Base-by-base conservation (phyloP, 148 eudicot genomes). In the Rheum nobile region DNA sequence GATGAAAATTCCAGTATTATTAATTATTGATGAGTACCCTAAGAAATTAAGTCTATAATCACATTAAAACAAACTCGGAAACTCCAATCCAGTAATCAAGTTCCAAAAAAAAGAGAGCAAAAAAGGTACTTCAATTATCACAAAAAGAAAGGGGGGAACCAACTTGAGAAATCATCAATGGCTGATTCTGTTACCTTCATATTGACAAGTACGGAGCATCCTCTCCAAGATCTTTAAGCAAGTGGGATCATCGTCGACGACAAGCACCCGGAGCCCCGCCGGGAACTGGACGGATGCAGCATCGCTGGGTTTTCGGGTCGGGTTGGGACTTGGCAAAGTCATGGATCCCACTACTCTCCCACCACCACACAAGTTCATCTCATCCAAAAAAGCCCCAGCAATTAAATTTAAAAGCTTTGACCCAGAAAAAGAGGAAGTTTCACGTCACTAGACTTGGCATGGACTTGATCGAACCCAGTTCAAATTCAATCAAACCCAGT, bases 221-320 rank as follows among this genome's bases (percentile, higher is more conserved):
- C 82, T 91, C 73, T 91, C 92, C 68, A 95, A 85, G 85, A 95
- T 91, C 86, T 79, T 95, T 19, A 95, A 87, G 79, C 98, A 95
- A 82, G 93, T 95, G 22, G 90, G 91, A 84, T 95, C 98, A 83
- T 95, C 99, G 76, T 95, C 99, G 13, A 95, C 97, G 7, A 95
- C 88, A 67, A 95, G 94, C 0, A 95, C 99, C 76, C 94, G 80
- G 16, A 95, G 86, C 81, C 98, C 97, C 29, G 80, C 97, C 71
- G 98, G 97, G 83, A 95, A 95, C 71, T 76, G 89, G 5, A 26
- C 17, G 75, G 87, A 69, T 32, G 67, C 85, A 31, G 35, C 87
- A 72, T 85, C 88, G 11, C 72, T 75, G 75, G 89, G 42, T 80
- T 86, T 92, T 80, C 90, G 76, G 73, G 81, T 77, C 63, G 72